Evolutionary conservation across 257 asterid genomes (phyloP), one percentile per base, ranked within the genome.

Genomic region (Capsicum rhomboideum): DNA sequence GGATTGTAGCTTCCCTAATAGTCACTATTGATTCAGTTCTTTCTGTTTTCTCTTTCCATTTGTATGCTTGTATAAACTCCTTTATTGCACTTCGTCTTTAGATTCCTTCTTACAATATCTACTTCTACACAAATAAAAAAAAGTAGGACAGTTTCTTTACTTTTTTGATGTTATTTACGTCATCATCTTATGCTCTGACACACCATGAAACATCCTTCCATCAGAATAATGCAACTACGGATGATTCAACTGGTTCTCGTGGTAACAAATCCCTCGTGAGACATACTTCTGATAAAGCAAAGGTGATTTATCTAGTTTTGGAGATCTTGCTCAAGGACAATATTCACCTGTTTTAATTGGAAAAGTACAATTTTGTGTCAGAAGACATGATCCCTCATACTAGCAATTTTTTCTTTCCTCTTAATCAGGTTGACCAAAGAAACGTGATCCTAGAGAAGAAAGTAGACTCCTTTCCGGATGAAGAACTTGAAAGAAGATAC

Each of bases 221-320:
- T 82, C 95, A 95, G 98, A 91, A 87, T 83, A 92, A 91, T 87
- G 82, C 88, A 69, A 85, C 77, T 83, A 74, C 85, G 69, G 79
- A 88, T 71, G 91, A 92, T 83, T 85, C 90, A 61, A 83, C 78
- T 84, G 79, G 58, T 83, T 87, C 88, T 78, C 86, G 79, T 54
- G 92, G 88, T 84, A 86, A 69, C 87, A 87, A 83, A 82, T 64
- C 90, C 63, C 20, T 83, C 61, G 10, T 69, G 83, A 92, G 85
- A 84, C 88, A 82, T 71, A 71, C 90, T 86, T 68, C 86, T 64
- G 82, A 89, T 78, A 85, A 50, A 42, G 81, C 58, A 80, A 91
- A 89, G 97, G 98, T 94, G 83, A 53, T 77, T 50, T 31, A 6
- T 82, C 82, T 68, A 55, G 29, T 67, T 37, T 68, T 29, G 23